A percentile compares a stretch with the other conserved stretches of the same genome.
Conservation (phyloP, 176 grass and related monocot species). For the Pontederia crassipes region DNA sequence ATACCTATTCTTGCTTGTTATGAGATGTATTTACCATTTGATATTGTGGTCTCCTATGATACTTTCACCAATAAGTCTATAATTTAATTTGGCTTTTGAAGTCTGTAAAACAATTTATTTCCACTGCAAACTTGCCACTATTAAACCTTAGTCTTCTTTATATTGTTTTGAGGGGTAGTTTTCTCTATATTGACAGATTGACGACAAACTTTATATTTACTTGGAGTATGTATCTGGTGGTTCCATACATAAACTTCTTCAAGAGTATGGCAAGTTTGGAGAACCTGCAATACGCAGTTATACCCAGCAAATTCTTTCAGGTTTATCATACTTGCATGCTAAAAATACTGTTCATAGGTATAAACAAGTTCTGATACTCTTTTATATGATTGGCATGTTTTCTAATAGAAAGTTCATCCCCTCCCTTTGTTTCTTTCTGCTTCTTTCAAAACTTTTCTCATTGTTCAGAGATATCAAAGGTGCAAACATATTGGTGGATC, state of each 20-base stretch:
- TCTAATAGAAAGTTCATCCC: conserved; percentile 10
- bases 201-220: conserved; percentile 98
- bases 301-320: conserved; percentile 97
- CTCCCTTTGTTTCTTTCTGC: conserved; percentile 16
- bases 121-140: no score
- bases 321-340: conserved; percentile 89
- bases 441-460: conserved; percentile 21
- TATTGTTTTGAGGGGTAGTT: conserved; percentile 18
- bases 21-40: no score
- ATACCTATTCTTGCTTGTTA: no score
- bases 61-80: no score
- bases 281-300: conserved; percentile 92
- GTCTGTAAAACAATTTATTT: no score
- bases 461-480: conserved; percentile 94
- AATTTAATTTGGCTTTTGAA: no score
- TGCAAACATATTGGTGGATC: conserved; percentile 97
- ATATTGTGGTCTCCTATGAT: no score
- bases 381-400: conserved; percentile 4
- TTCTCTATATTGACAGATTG: conserved; percentile 43
- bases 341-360: conserved; percentile 98
- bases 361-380: background rate
- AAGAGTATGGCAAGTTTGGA: conserved; percentile 90
- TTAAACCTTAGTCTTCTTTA: background rate
- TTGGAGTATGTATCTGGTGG: conserved; percentile 96
- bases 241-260: conserved; percentile 97